Conservation (phyloP, 1,139 yeast genomes). For the Chernovozyma aurita region DNA sequence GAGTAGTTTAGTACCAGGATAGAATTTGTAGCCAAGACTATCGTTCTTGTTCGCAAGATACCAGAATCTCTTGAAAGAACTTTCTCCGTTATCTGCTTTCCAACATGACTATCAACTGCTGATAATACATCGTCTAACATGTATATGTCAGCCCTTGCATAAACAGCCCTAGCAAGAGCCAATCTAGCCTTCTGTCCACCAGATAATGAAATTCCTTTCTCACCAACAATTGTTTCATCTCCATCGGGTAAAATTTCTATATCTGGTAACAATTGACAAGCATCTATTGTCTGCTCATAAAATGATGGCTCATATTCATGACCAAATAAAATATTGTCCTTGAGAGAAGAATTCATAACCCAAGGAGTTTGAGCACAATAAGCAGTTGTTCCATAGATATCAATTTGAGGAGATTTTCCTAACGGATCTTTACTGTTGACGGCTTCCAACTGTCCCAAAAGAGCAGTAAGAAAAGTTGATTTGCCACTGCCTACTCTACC, state of each 20-base stretch:
- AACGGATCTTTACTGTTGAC: constrained; percentile 6
- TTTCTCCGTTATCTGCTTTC: constrained; percentile 54
- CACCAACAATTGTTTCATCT: constrained; percentile 90
- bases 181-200: constrained; percentile 98
- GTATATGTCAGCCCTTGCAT: constrained; percentile 89
- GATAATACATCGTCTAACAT: constrained; percentile 80
- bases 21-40: constrained; percentile 24
- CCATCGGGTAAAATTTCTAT: constrained; percentile 79
- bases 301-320: constrained; percentile 77
- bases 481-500: constrained; percentile 28
- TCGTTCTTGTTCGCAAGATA: constrained; percentile 17
- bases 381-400: constrained; percentile 65
- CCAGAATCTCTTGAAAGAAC: constrained; percentile 23
- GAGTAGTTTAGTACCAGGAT: constrained; percentile 21
- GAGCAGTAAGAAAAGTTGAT: constrained; percentile 21
- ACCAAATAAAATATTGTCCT: constrained; percentile 87
- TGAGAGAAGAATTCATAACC: constrained; percentile 92
- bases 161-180: constrained; percentile 91
- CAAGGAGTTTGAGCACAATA: constrained; percentile 77
- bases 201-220: constrained; percentile 91
- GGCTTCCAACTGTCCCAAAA: constrained; percentile 24
- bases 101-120: constrained; percentile 95
- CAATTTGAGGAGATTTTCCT: constrained; percentile 29
- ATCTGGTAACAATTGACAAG: constrained; percentile 87
- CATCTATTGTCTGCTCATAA: constrained; percentile 73